These are phyloP conservation scores for Clarkia xantiana DNA, from an alignment of 345 rosid species.

Conservation along the genomic window DNA sequence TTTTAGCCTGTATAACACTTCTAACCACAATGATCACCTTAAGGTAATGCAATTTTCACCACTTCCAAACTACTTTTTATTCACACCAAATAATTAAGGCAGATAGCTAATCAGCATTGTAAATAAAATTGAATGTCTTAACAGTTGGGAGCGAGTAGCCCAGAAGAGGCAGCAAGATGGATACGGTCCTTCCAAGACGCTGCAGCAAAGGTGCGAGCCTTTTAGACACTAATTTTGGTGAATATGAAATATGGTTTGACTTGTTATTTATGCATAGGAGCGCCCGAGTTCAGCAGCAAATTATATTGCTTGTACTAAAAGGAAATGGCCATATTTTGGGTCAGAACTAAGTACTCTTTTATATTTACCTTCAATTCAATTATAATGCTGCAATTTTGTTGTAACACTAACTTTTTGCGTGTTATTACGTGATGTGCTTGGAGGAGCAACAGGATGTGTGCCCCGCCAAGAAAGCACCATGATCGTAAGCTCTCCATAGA, in stretches of 20 bases:
- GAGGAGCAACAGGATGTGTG: slow-evolving; percentile 7
- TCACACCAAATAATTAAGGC: too few species aligned
- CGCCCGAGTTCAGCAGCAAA: slow-evolving; percentile 29
- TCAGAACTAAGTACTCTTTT: neutral
- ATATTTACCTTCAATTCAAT: too few species aligned
- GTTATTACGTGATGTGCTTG: too few species aligned
- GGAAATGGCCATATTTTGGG: slow-evolving; percentile 40
- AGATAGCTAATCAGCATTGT: neutral
- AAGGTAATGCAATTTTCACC: slow-evolving; percentile 29
- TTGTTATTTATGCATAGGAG: slow-evolving; percentile 25
- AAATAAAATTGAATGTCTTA: slow-evolving; percentile 6
- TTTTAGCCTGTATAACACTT: slow-evolving; percentile 64
- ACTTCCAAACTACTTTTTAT: too few species aligned
- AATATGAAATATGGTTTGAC: slow-evolving; percentile 9
- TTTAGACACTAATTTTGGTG: neutral
- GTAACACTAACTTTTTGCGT: too few species aligned
- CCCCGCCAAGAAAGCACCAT: slow-evolving; percentile 24
- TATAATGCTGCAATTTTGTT: too few species aligned
- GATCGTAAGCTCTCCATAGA: slow-evolving; percentile 33
- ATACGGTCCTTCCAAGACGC: slow-evolving; percentile 54
- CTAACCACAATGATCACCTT: slow-evolving; percentile 58
- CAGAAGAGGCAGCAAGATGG: slow-evolving; percentile 95
- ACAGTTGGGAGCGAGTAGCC: slow-evolving; percentile 84
- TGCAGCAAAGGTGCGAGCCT: slow-evolving; percentile 45
- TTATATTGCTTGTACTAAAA: slow-evolving; percentile 39